Base-by-base conservation (phyloP, 306 rosid genomes). In the Pyrus bretschneideri region DNA sequence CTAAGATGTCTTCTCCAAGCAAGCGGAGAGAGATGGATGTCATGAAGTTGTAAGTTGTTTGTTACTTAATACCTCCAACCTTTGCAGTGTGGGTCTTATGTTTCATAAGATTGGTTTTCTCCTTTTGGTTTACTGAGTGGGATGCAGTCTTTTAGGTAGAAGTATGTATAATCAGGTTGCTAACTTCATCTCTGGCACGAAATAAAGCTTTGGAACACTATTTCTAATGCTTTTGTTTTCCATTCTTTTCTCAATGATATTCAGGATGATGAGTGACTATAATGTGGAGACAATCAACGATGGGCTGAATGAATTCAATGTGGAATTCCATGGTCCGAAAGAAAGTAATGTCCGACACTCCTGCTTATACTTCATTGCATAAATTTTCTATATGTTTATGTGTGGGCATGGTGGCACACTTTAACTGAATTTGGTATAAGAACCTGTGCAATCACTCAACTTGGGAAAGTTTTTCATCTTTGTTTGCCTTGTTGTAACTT, bases 221-320 rank as follows among this genome's bases (percentile, higher is more conserved):
- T 76, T 69, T 69, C 67, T 58, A 23, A 44, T 44, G 33, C 69
- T 77, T 77, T 58, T 62, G 19, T 58, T 42, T 52, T 46, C 51
- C 58, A 25, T 73, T 18, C 33, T 31, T 85, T 38, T 68, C 71
- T 72, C 30, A 66, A 18, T 82, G 67, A 76, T 83, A 58, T 83
- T 63, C 94, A 96, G 99, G 98, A 96, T 96, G 99, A 96, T 96
- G 99, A 93, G 98, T 83, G 99, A 96, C 86, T 96, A 96, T 84
- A 85, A 74, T 21, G 98, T 96, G 93, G 99, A 96, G 93, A 96
- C 86, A 30, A 89, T 93, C 82, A 93, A 93, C 75, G 99, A 96
- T 69, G 99, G 99, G 54, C 98, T 96, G 67, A 91, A 61, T 70
- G 99, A 92, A 75, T 92, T 96, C 86, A 91, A 91, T 79, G 99